These are phyloP conservation scores for Vicia sativa DNA, from an alignment of 306 rosid species.

Conservation along the genomic window DNA sequence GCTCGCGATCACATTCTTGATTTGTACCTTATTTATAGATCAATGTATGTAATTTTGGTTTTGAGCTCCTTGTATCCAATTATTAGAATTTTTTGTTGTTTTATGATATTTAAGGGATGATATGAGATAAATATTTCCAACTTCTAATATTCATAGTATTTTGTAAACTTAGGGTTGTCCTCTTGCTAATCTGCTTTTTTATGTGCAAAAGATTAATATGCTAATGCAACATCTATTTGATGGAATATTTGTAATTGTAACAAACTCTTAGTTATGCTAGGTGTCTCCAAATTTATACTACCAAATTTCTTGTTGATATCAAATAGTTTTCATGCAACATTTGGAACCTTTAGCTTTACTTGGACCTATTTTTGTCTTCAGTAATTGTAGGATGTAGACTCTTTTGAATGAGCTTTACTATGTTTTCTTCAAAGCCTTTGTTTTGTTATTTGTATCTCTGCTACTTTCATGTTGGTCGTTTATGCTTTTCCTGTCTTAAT, in stretches of 20 bases:
- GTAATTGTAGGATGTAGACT: slow-evolving; percentile 1
- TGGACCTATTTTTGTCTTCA: background rate
- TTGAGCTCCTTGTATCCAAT: slow-evolving; percentile 22
- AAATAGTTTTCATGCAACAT: background rate
- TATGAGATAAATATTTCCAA: slow-evolving; percentile 15
- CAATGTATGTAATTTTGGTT: slow-evolving; percentile 36
- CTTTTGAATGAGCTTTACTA: background rate
- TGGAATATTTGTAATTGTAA: background rate
- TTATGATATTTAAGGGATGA: slow-evolving; percentile 5
- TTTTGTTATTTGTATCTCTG: background rate
- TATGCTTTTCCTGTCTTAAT: background rate
- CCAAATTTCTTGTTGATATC: background rate
- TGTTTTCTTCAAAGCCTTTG: background rate
- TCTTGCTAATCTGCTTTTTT: background rate
- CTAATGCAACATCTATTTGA: background rate
- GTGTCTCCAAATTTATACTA: background rate
- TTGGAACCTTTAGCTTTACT: slow-evolving; percentile 5
- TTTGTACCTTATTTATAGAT: slow-evolving; percentile 24
- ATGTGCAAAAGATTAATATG: background rate
- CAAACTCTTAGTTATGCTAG: background rate
- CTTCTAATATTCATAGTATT: background rate
- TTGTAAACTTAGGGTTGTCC: slow-evolving; percentile 10
- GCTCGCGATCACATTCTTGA: slow-evolving; percentile 92
- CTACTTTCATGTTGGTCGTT: background rate
- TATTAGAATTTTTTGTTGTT: slow-evolving; percentile 24